Conservation (phyloP, 768 basidiomycete species). For the Auricularia heimuer region DNA sequence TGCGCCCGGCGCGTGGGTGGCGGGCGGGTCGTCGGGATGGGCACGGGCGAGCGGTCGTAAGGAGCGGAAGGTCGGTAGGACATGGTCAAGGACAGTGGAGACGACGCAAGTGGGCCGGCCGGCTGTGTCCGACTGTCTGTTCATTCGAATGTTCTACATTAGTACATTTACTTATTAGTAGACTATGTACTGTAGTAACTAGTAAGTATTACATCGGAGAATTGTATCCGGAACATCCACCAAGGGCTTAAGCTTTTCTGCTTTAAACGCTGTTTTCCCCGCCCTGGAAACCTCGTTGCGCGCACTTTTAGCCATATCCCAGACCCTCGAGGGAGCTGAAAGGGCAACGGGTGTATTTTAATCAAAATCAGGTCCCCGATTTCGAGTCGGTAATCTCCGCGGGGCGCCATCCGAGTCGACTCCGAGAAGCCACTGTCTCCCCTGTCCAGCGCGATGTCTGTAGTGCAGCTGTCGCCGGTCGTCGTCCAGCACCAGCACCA, state of each 20-base stretch:
- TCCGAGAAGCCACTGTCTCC: background rate
- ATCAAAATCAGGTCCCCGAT: too few species aligned
- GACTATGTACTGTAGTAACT: too few species aligned
- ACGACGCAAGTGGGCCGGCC: background rate
- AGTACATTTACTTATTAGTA: too few species aligned
- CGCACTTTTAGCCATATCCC: background rate
- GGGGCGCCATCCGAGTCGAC: too few species aligned
- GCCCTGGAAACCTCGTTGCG: background rate
- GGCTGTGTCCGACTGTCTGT: background rate
- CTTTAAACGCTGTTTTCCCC: too few species aligned
- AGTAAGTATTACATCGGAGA: too few species aligned
- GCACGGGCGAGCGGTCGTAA: conserved; percentile 42
- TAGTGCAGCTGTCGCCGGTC: background rate
- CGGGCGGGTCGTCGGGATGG: conserved; percentile 53
- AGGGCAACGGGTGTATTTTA: too few species aligned
- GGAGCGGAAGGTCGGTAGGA: conserved; percentile 6
- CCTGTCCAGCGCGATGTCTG: background rate
- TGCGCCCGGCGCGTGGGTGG: conserved; percentile 28
- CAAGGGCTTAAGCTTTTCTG: too few species aligned
- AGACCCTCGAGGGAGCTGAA: too few species aligned
- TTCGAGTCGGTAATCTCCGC: too few species aligned
- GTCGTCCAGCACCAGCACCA: background rate
- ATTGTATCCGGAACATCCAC: too few species aligned
- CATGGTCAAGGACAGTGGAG: background rate
- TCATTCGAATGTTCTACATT: too few species aligned